A percentile compares a stretch with the other conserved stretches of the same genome.
These are phyloP conservation scores for Amanita molliuscula DNA, from an alignment of 768 basidiomycete genomes.

Conservation along the genomic window DNA sequence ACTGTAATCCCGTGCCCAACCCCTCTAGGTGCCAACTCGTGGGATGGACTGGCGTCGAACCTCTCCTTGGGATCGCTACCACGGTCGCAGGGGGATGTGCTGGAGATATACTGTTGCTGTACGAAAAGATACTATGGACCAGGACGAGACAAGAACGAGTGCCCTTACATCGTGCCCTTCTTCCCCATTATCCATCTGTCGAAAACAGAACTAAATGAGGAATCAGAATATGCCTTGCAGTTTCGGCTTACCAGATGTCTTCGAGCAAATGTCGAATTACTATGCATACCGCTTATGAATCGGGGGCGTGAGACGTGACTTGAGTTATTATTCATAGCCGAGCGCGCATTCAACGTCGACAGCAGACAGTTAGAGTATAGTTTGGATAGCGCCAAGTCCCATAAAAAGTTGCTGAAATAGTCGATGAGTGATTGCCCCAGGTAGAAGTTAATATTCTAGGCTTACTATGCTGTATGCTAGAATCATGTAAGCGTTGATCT, in stretches of 20 bases:
- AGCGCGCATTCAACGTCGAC: slow-evolving; percentile 37
- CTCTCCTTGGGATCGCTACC: slow-evolving; percentile 15
- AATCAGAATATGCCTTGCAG: background rate
- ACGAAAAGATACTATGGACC: background rate
- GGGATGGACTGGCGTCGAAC: slow-evolving; percentile 5
- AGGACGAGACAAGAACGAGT: background rate
- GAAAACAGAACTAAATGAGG: background rate
- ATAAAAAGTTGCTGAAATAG: slow-evolving; percentile 33
- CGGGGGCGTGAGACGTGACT: slow-evolving; percentile 15
- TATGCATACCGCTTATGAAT: slow-evolving; percentile 13
- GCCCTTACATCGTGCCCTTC: background rate
- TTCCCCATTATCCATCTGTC: background rate
- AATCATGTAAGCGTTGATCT: background rate
- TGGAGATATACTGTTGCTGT: slow-evolving; percentile 12
- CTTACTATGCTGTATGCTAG: slow-evolving; percentile 36
- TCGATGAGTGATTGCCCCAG: background rate
- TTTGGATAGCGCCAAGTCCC: slow-evolving; percentile 37
- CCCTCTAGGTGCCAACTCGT: slow-evolving; percentile 12
- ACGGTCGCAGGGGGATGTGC: slow-evolving; percentile 18
- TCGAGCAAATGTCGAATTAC: background rate
- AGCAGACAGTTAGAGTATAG: slow-evolving; percentile 39
- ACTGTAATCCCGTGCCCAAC: slow-evolving; percentile 28
- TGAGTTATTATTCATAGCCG: slow-evolving; percentile 18
- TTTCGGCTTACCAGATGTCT: slow-evolving; percentile 9
- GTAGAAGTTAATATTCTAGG: background rate